phyloP scores from a whole-genome alignment of 768 basidiomycete genomes.

The Steccherinum ochraceum region DNA sequence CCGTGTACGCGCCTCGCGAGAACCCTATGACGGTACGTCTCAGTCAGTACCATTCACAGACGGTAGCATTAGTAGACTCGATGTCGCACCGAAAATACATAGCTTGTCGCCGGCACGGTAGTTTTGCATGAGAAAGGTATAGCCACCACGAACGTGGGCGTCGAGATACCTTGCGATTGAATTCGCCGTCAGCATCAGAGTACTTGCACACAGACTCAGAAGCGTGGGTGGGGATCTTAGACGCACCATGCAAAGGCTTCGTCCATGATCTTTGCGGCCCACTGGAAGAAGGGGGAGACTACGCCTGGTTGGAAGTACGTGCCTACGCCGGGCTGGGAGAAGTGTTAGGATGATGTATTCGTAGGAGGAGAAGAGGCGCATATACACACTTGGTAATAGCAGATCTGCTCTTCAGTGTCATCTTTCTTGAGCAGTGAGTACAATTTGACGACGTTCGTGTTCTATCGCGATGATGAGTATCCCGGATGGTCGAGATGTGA shows the following conservation, averaged over 20 bases:
- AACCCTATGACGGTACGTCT: slow-evolving; percentile 50
- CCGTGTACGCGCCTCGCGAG: slow-evolving; percentile 64
- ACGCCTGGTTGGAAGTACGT: slow-evolving; percentile 56
- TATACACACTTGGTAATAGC: slow-evolving; percentile 62
- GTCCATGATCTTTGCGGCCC: slow-evolving; percentile 58
- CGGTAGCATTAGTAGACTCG: not conserved
- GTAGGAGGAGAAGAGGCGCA: not conserved
- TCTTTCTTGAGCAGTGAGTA: slow-evolving; percentile 64
- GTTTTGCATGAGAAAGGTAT: slow-evolving; percentile 74
- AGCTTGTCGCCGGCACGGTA: slow-evolving; percentile 68
- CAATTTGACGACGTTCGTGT: slow-evolving; percentile 68
- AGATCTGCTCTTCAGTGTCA: slow-evolving; percentile 36
- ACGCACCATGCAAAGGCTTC: slow-evolving; percentile 66
- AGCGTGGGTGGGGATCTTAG: not conserved
- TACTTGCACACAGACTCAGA: no score
- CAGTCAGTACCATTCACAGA: not conserved
- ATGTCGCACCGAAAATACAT: slow-evolving; percentile 63
- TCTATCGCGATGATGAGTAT: slow-evolving; percentile 24
- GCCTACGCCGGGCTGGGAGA: slow-evolving; percentile 37
- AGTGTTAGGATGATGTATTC: not conserved
- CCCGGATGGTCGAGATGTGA: not conserved
- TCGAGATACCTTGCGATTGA: slow-evolving; percentile 53
- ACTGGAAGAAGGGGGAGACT: slow-evolving; percentile 54
- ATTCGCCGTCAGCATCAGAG: not conserved
- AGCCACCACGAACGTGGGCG: slow-evolving; percentile 68